These are phyloP conservation scores for Gyromitra esculenta DNA, from an alignment of 2,329 filamentous ascomycete genomes.

Conservation along the genomic window DNA sequence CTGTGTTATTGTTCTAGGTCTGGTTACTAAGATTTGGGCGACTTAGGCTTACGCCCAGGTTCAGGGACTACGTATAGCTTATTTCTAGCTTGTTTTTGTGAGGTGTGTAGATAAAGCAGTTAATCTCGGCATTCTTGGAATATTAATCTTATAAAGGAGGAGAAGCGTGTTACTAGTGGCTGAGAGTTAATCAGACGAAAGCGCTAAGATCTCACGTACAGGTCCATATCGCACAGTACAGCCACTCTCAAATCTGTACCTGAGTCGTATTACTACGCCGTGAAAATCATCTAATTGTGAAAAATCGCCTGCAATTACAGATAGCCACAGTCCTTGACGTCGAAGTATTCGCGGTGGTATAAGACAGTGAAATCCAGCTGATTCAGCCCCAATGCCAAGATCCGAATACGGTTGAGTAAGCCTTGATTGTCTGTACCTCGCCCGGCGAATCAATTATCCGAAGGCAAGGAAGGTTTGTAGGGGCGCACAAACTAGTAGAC, in stretches of 20 bases:
- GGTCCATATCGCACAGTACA: too few species aligned
- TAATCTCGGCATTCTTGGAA: neutral
- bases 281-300: too few species aligned
- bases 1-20: neutral
- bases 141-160: neutral
- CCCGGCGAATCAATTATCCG: slow-evolving; percentile 45
- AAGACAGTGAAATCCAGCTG: neutral
- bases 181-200: neutral
- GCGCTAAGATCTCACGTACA: too few species aligned
- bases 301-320: too few species aligned
- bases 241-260: too few species aligned
- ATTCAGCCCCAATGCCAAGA: neutral
- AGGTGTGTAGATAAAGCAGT: neutral
- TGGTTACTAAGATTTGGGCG: neutral
- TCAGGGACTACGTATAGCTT: neutral
- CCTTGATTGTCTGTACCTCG: neutral
- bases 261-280: too few species aligned
- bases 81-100: neutral
- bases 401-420: neutral
- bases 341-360: neutral
- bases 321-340: neutral
- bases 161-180: neutral
- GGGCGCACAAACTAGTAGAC: slow-evolving; percentile 7
- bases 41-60: neutral
- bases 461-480: neutral